A percentile compares a stretch with the other conserved stretches of the same genome.
Evolutionary conservation across 106 monocot genomes (phyloP).

Genomic region (Allium cepa): DNA sequence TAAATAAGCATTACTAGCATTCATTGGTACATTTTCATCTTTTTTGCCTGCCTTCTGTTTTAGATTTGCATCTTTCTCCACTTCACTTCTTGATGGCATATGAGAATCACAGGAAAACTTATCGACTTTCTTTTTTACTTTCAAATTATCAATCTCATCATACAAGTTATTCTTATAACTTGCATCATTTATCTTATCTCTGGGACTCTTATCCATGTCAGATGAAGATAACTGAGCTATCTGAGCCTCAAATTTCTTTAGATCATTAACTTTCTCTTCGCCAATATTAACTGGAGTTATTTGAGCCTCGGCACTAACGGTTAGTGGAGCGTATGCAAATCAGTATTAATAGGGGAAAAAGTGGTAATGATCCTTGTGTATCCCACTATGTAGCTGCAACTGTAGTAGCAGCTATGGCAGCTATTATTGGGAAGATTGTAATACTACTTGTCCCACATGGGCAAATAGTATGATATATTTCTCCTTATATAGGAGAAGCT

Average conservation of each 20-base stretch:
- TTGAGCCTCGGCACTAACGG: conserved; percentile 10
- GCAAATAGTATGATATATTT: too few species aligned
- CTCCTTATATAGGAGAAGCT: too few species aligned
- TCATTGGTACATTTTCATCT: conserved; percentile 12
- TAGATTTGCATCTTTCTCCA: conserved; percentile 20
- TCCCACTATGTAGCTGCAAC: conserved; percentile 91
- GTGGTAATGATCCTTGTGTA: conserved; percentile 61
- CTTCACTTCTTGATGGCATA: conserved; percentile 65
- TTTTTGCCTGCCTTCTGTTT: conserved; percentile 19
- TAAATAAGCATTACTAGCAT: conserved; percentile 14
- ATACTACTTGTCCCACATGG: too few species aligned
- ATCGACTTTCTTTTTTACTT: conserved; percentile 40
- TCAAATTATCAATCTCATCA: conserved; percentile 9
- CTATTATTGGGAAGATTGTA: too few species aligned
- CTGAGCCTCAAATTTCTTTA: conserved; percentile 12
- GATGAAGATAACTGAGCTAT: conserved; percentile 13
- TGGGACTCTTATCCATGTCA: conserved; percentile 11
- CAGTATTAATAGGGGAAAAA: conserved; percentile 38
- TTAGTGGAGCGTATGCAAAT: conserved; percentile 33
- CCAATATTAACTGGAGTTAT: conserved; percentile 2
- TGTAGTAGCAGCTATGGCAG: conserved; percentile 66
- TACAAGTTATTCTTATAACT: conserved; percentile 8
- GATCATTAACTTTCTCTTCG: conserved; percentile 9
- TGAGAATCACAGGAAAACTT: conserved; percentile 79
- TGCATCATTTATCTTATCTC: conserved; percentile 7